Base-by-base conservation (phyloP, 1,139 yeast genomes). In the Hyphopichia wangnamkhiaoensis region DNA sequence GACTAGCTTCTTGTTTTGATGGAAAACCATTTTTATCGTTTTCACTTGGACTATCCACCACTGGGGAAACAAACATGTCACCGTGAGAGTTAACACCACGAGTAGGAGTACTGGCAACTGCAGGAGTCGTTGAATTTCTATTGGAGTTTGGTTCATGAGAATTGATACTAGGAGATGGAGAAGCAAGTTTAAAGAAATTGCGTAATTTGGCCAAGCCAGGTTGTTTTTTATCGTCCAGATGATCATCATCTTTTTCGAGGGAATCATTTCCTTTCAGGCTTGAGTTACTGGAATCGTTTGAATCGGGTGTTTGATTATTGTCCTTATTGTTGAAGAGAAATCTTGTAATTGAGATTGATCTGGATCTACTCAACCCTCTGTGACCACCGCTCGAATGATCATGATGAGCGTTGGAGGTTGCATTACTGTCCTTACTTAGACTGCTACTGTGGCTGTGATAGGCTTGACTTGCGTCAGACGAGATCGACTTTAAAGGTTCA, bases 341-440 rank as follows among this genome's bases (percentile, higher is more conserved):
- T 33, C 49, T 50, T 3, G 58, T 43, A 25, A 56, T 35, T 3
- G 60, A 54, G 12, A 55, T 54, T 4, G 59, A 52, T 35, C 58
- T 37, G 10, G 46, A 45, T 31, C 45, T 23, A 30, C 17, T 30
- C 15, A 18, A 18, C 4, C 10, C 19, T 12, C 19, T 30, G 24
- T 21, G 9, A 21, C 24, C 24, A 21, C 24, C 24, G 10, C 9
- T 21, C 7, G 23, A 17, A 14, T 24, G 14, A 24, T 7, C 25
- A 7, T 16, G n/a, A 13, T n/a, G 14, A 17, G 15, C 34, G 16
- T 21, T 15, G n/a, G n/a, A n/a, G n/a, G n/a, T n/a, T n/a, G n/a
- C n/a, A 10, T 23, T 18, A 16, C 16, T 23, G 20, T 17, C 34
- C 5, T 31, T 31, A 21, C 33, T 21, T 12, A 21, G 20, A 15